Evolutionary conservation across 768 basidiomycete genomes (phyloP), one percentile per base, ranked within the genome.

Genomic region (Suillus discolor): DNA sequence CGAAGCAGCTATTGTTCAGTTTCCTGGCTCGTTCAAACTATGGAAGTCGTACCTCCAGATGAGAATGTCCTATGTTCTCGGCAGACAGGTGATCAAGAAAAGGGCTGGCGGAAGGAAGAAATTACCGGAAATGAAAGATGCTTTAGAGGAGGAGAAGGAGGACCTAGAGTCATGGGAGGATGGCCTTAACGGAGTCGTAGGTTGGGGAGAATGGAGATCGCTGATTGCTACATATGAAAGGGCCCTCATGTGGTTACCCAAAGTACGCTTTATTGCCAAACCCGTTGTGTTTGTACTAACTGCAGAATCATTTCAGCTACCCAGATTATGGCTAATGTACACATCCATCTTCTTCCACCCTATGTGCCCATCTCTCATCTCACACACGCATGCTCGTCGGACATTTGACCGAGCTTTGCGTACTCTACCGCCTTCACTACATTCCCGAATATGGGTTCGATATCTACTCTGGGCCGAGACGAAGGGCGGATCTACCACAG

Each of bases 401-500:
- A 97, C 96, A 1, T 99, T 92, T 75, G 97, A 99, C 79, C 89
- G 97, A 47, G 93, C 96, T 2, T 78, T 99, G 36, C 92, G 97
- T 61, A 96, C 96, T 1, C 85, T 99, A 9, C 92, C 96, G 16
- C 96, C 96, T 3, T 96, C 94, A 57, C 81, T 98, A 25, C 97
- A 99, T 73, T 86, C 85, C 6, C 90, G 96, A 42, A 86, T 99
- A 69, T 99, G 97, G 97, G 86, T 90, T 15, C 86, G 92, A 63
- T 99, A 98, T 78, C 85, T 99, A 20, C 82, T 92, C 16, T 98
- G 96, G 94, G 92, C 96, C 6, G 95, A 97, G 79, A 74, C 81
- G 18, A 89, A 84, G 75, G 93, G 94, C 60, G 93, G 94, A 23
- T 70, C 82, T n/a, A 91, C 92, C 2, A 89, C 88, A 49, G 91